phyloP scores from a whole-genome alignment of 257 asterid species.

The Ajuga chamaepitys region DNA sequence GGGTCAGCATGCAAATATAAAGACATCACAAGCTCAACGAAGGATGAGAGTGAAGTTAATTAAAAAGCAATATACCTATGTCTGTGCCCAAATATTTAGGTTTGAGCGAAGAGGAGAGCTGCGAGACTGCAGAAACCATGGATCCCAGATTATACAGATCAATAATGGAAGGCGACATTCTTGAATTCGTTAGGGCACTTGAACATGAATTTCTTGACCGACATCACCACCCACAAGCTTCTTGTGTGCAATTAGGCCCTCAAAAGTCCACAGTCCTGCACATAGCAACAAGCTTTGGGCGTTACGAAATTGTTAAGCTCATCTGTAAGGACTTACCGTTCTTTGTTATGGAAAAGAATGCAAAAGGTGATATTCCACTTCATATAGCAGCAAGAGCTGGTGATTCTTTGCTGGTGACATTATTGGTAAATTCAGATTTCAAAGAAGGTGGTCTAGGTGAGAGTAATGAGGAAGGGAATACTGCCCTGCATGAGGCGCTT shows the following conservation, averaged over 20 bases:
- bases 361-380: conserved; percentile 40
- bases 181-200: conserved; percentile 39
- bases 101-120: conserved; percentile 22
- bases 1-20: not conserved
- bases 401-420: conserved; percentile 21
- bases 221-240: conserved; percentile 20
- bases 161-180: conserved; percentile 38
- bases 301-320: conserved; percentile 40
- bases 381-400: conserved; percentile 52
- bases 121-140: conserved; percentile 31
- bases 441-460: conserved; percentile 26
- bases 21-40: not conserved
- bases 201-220: conserved; percentile 15
- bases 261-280: conserved; percentile 48
- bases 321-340: conserved; percentile 45
- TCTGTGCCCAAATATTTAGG: conserved; percentile 23
- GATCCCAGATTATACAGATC: conserved; percentile 40
- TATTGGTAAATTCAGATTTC: conserved; percentile 32
- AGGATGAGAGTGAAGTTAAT: not conserved
- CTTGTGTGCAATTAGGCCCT: conserved; percentile 39
- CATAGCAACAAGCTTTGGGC: conserved; percentile 33
- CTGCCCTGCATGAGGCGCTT: conserved; percentile 42
- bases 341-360: conserved; percentile 36
- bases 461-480: conserved; percentile 35
- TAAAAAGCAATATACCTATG: conserved; percentile 21